Evolutionary conservation across 2,329 filamentous ascomycete species (phyloP).

Genomic region (Seiridium cupressi): DNA sequence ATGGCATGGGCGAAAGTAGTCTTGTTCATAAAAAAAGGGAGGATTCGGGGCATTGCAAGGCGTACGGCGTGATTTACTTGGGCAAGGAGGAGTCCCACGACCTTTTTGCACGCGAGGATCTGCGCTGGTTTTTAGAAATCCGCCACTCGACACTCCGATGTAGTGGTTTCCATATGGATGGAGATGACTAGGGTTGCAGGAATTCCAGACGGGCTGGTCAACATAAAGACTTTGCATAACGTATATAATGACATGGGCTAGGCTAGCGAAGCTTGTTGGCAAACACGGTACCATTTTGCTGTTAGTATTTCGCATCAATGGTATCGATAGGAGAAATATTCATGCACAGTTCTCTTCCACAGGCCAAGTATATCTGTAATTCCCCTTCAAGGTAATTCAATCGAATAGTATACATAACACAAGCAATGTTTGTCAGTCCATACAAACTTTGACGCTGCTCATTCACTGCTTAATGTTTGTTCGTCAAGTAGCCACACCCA

Average conservation of each 20-base stretch:
- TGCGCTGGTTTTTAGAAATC: background rate
- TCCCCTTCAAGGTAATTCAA: too few species aligned
- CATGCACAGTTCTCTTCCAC: too few species aligned
- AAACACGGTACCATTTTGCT: background rate
- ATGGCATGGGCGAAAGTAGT: background rate
- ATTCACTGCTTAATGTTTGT: too few species aligned
- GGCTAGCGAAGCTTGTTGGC: background rate
- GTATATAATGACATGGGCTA: background rate
- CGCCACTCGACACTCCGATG: background rate
- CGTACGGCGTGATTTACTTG: slow-evolving; percentile 25
- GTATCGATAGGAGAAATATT: background rate
- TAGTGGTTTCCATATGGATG: background rate
- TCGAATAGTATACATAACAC: too few species aligned
- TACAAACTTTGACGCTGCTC: too few species aligned
- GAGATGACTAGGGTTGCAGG: background rate
- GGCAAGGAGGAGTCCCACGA: slow-evolving; percentile 5
- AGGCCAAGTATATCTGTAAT: too few species aligned
- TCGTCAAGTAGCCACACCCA: too few species aligned
- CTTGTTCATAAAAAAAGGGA: slow-evolving; percentile 6
- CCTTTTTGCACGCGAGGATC: background rate
- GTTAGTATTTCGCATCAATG: background rate
- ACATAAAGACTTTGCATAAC: background rate
- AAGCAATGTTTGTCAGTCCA: too few species aligned
- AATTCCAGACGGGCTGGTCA: background rate
- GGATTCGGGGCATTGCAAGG: slow-evolving; percentile 25